A percentile compares a stretch with the other conserved stretches of the same genome.
Conservation (phyloP, 2,329 filamentous ascomycete genomes). For the Ceratocystis eucalypticola region DNA sequence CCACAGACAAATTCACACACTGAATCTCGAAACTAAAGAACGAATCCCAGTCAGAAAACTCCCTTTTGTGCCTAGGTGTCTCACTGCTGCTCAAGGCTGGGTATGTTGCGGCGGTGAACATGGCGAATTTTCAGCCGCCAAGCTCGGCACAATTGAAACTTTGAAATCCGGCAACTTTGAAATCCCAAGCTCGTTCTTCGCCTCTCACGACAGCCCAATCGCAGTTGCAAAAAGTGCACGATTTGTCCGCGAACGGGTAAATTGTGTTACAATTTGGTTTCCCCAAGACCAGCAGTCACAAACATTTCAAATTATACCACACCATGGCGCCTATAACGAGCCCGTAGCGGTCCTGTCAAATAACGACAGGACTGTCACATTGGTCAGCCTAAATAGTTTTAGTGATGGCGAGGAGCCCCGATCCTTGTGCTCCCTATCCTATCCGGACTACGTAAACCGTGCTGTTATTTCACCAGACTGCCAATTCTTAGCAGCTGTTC, state of each 20-base stretch:
- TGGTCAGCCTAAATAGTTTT: slow-evolving; percentile 62
- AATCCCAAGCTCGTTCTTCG: neutral
- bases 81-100: slow-evolving; percentile 77
- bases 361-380: slow-evolving; percentile 77
- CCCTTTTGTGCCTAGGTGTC: slow-evolving; percentile 65
- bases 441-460: slow-evolving; percentile 83
- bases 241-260: slow-evolving; percentile 48
- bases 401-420: slow-evolving; percentile 33
- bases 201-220: neutral
- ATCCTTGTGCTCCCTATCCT: slow-evolving; percentile 54
- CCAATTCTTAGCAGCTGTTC: slow-evolving; percentile 63
- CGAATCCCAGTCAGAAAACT: slow-evolving; percentile 38
- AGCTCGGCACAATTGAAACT: slow-evolving; percentile 29
- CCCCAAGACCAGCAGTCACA: slow-evolving; percentile 30
- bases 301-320: slow-evolving; percentile 16
- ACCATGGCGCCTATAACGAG: slow-evolving; percentile 32
- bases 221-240: slow-evolving; percentile 33
- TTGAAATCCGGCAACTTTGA: slow-evolving; percentile 8
- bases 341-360: slow-evolving; percentile 66
- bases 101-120: slow-evolving; percentile 80
- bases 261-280: slow-evolving; percentile 53
- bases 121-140: slow-evolving; percentile 75
- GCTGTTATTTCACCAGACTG: slow-evolving; percentile 89
- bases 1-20: slow-evolving; percentile 50
- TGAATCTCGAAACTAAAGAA: slow-evolving; percentile 54